Conservation (phyloP, 495 filamentous ascomycete genomes). For the Eremomyces bilateralis region DNA sequence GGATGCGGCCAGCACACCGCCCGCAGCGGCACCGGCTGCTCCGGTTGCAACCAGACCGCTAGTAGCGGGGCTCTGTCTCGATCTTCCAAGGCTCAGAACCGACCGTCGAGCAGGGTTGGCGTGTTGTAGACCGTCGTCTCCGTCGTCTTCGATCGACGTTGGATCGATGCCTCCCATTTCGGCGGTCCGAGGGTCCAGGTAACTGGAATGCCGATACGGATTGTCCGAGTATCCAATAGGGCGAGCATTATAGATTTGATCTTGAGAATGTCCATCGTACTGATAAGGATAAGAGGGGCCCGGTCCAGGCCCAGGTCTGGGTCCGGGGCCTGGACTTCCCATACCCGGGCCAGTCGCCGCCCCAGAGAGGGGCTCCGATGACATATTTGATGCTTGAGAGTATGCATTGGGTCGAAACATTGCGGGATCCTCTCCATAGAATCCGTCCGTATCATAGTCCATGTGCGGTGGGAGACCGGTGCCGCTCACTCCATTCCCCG, state of each 20-base stretch:
- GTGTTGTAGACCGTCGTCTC: slow-evolving; percentile 47
- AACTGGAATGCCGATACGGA: slow-evolving; percentile 38
- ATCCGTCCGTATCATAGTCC: slow-evolving; percentile 4
- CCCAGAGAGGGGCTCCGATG: background rate
- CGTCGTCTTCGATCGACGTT: slow-evolving; percentile 62
- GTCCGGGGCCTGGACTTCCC: background rate
- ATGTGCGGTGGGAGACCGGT: slow-evolving; percentile 16
- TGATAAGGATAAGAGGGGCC: too few relatives aligned
- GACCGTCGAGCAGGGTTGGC: slow-evolving; percentile 20
- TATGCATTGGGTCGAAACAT: too few relatives aligned
- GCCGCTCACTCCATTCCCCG: slow-evolving; percentile 20
- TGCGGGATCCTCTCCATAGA: slow-evolving; percentile 1
- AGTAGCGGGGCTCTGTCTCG: slow-evolving; percentile 11
- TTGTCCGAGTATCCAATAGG: slow-evolving; percentile 21
- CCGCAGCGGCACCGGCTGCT: slow-evolving; percentile 32
- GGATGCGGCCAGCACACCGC: slow-evolving; percentile 20
- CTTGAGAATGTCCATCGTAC: slow-evolving; percentile 13
- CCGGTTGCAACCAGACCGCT: slow-evolving; percentile 14
- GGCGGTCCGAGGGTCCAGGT: slow-evolving; percentile 25
- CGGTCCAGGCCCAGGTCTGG: too few relatives aligned
- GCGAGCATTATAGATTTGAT: background rate
- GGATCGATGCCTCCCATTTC: slow-evolving; percentile 43
- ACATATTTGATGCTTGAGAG: background rate
- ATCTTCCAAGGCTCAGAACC: slow-evolving; percentile 32
- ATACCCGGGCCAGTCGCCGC: background rate